Evolutionary conservation across 805 yeast species (phyloP).

Genomic region (Clavispora carvajalis): DNA sequence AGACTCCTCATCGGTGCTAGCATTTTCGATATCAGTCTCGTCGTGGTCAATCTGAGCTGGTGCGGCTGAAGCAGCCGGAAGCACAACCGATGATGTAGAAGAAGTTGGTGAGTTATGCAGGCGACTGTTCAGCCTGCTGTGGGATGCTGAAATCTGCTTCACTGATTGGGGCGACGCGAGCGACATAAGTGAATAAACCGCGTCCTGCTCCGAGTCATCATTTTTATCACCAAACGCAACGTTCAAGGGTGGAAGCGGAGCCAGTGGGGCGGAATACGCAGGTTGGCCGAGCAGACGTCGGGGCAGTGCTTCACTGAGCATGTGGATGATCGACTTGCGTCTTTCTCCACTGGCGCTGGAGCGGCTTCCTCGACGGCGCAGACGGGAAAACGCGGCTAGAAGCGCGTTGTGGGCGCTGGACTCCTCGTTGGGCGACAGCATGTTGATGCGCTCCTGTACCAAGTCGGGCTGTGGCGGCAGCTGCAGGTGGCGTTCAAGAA

Average conservation of each 20-base stretch:
- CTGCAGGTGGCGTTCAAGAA: conserved; percentile 3
- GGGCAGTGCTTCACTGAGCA: conserved; percentile 4
- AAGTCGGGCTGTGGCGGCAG: conserved; percentile 1
- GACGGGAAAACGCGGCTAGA: conserved; percentile 35
- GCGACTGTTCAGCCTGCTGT: conserved; percentile 21
- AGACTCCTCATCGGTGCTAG: conserved; percentile 1
- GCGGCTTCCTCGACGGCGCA: conserved; percentile 17
- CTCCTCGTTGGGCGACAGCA: conserved; percentile 35
- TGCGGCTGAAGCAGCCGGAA: conserved; percentile 30
- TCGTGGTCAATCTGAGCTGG: conserved; percentile 22
- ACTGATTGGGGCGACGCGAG: conserved; percentile 45
- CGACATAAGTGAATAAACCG: conserved; percentile 51
- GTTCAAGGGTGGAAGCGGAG: conserved; percentile 13
- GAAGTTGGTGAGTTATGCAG: conserved; percentile 24
- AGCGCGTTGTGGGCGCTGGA: conserved; percentile 44
- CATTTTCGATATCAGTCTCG: conserved; percentile 33
- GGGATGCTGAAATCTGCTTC: conserved; percentile 17
- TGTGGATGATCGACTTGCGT: conserved; percentile 8
- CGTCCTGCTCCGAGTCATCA: conserved; percentile 45
- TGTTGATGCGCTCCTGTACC: conserved; percentile 1
- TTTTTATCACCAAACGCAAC: conserved; percentile 11
- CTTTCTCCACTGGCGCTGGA: conserved; percentile 10
- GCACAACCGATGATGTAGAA: conserved; percentile 20
- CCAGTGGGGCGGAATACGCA: conserved; percentile 2
- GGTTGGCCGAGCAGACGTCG: background rate